A percentile compares a stretch with the other conserved stretches of the same genome.
Evolutionary conservation across 768 basidiomycete genomes (phyloP).

Genomic region (Agrocybe praecox): DNA sequence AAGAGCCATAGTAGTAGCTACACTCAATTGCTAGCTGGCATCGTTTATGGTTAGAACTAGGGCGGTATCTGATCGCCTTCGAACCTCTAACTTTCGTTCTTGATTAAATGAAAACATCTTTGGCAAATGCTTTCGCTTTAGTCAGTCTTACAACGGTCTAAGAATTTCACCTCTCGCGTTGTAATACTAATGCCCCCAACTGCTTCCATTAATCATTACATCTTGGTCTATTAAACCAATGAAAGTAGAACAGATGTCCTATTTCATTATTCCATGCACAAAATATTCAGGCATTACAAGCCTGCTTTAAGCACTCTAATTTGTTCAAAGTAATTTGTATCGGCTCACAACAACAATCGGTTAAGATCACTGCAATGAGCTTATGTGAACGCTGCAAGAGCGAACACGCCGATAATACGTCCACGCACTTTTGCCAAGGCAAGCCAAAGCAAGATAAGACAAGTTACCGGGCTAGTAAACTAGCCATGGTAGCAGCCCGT

Average conservation of each 20-base stretch:
- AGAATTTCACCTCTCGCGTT: slow-evolving; percentile 87
- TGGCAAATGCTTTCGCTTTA: slow-evolving; percentile 85
- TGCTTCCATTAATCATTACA: slow-evolving; percentile 83
- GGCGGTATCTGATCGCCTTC: slow-evolving; percentile 80
- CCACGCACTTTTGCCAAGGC: no score
- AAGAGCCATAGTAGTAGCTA: slow-evolving; percentile 69
- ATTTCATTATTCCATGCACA: slow-evolving; percentile 85
- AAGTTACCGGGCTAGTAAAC: no score
- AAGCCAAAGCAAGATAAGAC: no score
- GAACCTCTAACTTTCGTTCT: slow-evolving; percentile 86
- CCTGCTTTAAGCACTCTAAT: slow-evolving; percentile 85
- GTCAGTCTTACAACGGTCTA: slow-evolving; percentile 81
- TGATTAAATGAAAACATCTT: slow-evolving; percentile 87
- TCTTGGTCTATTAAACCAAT: slow-evolving; percentile 85
- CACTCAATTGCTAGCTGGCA: slow-evolving; percentile 77
- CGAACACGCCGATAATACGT: no score
- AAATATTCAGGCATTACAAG: slow-evolving; percentile 76
- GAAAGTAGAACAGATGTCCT: slow-evolving; percentile 82
- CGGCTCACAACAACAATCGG: slow-evolving; percentile 74
- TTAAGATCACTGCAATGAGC: no score
- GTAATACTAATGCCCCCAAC: slow-evolving; percentile 84
- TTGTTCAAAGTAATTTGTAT: slow-evolving; percentile 85
- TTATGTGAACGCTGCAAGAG: no score
- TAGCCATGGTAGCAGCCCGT: no score
- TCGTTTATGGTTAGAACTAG: slow-evolving; percentile 86